These are phyloP conservation scores for Tuber aestivum DNA, from an alignment of 495 filamentous ascomycete species.

Conservation along the genomic window DNA sequence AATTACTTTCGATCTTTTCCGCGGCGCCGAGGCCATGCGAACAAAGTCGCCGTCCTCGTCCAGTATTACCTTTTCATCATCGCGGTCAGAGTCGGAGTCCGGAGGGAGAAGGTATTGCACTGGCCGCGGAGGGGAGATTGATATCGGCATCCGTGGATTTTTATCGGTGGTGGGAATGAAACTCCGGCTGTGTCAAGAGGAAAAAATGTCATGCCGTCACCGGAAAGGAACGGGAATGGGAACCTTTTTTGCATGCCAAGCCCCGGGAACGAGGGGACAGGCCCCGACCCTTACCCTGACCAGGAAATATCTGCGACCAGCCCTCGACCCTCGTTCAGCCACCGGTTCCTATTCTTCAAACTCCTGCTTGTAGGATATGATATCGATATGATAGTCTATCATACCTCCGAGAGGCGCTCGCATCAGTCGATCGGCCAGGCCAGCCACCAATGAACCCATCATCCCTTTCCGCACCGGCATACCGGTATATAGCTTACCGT, in stretches of 20 bases:
- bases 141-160: slow-evolving; percentile 63
- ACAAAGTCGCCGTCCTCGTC: slow-evolving; percentile 59
- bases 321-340: no score
- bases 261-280: neutral
- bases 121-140: slow-evolving; percentile 62
- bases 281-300: neutral
- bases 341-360: no score
- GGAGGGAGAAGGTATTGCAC: slow-evolving; percentile 31
- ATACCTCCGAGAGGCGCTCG: no score
- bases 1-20: slow-evolving; percentile 45
- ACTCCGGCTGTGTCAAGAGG: slow-evolving; percentile 7
- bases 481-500: no score
- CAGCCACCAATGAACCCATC: no score
- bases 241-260: neutral
- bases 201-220: neutral
- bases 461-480: no score
- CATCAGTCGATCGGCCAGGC: no score
- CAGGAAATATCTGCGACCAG: no score
- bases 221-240: neutral
- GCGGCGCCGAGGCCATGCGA: slow-evolving; percentile 49
- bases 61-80: slow-evolving; percentile 42
- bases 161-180: slow-evolving; percentile 13
- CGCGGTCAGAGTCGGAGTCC: slow-evolving; percentile 44
- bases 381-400: no score
- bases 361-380: no score